Evolutionary conservation across 2,329 filamentous ascomycete species (phyloP).

Genomic region (Neurospora sp.): DNA sequence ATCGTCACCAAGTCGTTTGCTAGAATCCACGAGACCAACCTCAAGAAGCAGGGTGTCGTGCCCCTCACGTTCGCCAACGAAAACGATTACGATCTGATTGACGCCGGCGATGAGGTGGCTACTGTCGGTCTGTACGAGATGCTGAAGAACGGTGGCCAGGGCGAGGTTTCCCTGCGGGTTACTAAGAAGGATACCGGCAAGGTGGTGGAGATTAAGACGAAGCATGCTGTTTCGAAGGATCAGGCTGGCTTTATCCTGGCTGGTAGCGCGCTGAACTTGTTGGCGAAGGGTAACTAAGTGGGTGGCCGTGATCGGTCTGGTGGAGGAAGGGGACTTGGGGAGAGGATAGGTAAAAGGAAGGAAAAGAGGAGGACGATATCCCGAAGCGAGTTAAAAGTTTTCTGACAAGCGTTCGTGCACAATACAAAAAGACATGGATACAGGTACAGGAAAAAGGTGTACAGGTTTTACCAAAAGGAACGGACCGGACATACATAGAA

Average conservation of each 20-base stretch:
- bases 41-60: constrained; percentile 94
- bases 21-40: constrained; percentile 85
- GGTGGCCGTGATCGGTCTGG: not conserved
- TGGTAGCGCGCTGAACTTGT: constrained; percentile 83
- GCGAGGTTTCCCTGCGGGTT: constrained; percentile 60
- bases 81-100: constrained; percentile 74
- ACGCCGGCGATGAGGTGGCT: constrained; percentile 70
- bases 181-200: constrained; percentile 52
- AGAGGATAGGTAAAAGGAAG: not conserved
- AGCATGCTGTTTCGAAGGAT: constrained; percentile 79
- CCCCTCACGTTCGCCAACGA: constrained; percentile 86
- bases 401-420: not conserved
- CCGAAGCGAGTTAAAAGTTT: not conserved
- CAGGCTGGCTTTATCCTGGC: constrained; percentile 89
- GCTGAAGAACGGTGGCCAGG: constrained; percentile 66
- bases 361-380: not conserved
- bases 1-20: constrained; percentile 77
- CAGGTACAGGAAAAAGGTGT: not conserved
- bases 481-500: not conserved
- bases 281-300: constrained; percentile 47
- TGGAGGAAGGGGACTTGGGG: too few relatives aligned
- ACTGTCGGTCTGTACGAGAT: constrained; percentile 80
- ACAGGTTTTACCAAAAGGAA: not conserved
- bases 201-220: constrained; percentile 62
- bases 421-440: not conserved